phyloP scores from a whole-genome alignment of 2,329 filamentous ascomycete genomes.

The Cladosporium austrohemisphaericum region DNA sequence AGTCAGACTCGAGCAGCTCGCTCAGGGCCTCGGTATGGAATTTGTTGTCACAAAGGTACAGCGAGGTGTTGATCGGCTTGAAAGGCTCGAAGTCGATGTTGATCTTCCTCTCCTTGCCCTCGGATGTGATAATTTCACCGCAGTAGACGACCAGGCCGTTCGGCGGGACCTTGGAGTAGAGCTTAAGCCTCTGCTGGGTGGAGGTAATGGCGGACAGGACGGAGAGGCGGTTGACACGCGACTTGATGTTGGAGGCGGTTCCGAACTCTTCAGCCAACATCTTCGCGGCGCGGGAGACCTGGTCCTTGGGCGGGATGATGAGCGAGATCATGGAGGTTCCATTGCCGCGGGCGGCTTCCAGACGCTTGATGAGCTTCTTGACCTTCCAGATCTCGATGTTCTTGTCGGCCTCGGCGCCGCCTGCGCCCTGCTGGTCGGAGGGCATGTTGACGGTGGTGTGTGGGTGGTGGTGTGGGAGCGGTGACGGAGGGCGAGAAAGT shows the following conservation, averaged over 20 bases:
- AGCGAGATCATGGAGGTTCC: constrained; percentile 99
- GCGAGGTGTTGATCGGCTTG: constrained; percentile 99
- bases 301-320: constrained; percentile 98
- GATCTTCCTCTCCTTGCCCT: constrained; percentile 99
- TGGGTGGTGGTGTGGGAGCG: background rate
- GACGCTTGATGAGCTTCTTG: constrained; percentile 98
- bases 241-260: constrained; percentile 99
- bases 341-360: constrained; percentile 95
- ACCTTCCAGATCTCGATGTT: constrained; percentile 96
- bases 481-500: constrained; percentile 3
- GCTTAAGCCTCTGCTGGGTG: constrained; percentile 96
- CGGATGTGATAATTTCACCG: constrained; percentile 98
- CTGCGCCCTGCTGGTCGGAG: constrained; percentile 66
- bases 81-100: constrained; percentile 99
- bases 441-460: constrained; percentile 63
- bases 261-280: constrained; percentile 94
- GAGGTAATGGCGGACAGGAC: constrained; percentile 98
- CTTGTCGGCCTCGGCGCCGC: constrained; percentile 85
- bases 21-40: constrained; percentile 97
- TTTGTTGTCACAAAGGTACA: constrained; percentile 99
- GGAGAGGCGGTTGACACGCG: constrained; percentile 96
- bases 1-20: constrained; percentile 95
- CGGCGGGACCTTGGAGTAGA: constrained; percentile 97
- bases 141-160: constrained; percentile 98
- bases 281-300: constrained; percentile 92